Evolutionary conservation across 164 flowering plant genomes (phyloP).

Genomic region (Tetracentron sinense): DNA sequence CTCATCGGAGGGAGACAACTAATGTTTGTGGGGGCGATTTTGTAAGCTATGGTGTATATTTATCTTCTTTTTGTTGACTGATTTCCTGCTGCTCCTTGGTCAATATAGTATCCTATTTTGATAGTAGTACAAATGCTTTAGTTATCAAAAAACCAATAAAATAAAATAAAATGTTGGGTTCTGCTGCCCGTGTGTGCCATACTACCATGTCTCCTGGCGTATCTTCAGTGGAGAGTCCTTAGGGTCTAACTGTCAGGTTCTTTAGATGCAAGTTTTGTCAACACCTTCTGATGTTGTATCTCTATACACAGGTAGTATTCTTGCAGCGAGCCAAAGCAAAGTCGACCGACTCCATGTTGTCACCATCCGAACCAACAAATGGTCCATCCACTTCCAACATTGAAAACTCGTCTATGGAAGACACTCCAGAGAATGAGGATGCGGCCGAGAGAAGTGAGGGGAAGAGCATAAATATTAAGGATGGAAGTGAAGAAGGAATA

Average conservation of each 20-base stretch:
- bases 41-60: no score
- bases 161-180: no score
- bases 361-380: constrained; percentile 42
- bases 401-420: constrained; percentile 42
- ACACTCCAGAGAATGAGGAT: constrained; percentile 35
- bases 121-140: no score
- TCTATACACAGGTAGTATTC: constrained; percentile 68
- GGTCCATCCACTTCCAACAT: constrained; percentile 30
- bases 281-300: constrained; percentile 15
- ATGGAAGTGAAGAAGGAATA: constrained; percentile 82
- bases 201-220: not conserved
- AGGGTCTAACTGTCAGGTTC: not conserved
- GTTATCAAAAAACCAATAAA: no score
- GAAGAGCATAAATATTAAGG: constrained; percentile 57
- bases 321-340: constrained; percentile 55
- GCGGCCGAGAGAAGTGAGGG: constrained; percentile 48
- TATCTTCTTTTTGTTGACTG: no score
- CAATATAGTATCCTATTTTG: no score
- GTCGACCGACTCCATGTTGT: constrained; percentile 25
- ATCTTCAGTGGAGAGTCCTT: no score
- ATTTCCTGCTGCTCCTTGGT: no score
- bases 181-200: not conserved
- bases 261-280: not conserved
- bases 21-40: no score
- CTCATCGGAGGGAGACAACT: no score